phyloP scores from a whole-genome alignment of 257 asterid genomes.

The Solanum arcanum region DNA sequence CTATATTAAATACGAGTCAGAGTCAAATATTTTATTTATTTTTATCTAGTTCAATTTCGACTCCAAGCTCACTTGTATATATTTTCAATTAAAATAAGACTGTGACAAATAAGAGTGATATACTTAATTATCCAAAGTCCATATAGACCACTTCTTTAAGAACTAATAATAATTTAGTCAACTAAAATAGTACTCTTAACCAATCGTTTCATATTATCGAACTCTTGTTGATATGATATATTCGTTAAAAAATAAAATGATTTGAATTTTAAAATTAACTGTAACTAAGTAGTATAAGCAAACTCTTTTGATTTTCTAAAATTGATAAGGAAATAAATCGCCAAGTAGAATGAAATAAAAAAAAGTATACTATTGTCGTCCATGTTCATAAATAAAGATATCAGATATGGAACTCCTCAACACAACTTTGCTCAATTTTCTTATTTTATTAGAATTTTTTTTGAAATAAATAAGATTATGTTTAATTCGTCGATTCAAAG shows the following conservation, averaged over 20 bases:
- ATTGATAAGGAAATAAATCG: no score
- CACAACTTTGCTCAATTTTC: neutral
- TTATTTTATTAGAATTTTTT: no score
- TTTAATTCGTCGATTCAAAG: no score
- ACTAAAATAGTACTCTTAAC: neutral
- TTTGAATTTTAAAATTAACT: neutral
- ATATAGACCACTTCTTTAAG: neutral
- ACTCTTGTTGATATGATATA: neutral
- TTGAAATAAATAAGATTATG: no score
- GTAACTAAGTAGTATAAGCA: neutral
- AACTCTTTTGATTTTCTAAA: no score
- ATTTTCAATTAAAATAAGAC: neutral
- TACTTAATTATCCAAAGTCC: neutral
- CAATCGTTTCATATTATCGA: neutral
- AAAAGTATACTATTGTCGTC: no score
- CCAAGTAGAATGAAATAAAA: no score
- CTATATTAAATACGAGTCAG: neutral
- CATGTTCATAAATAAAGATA: no score
- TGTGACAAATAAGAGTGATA: neutral
- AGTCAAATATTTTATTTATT: no score
- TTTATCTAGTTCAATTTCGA: no score
- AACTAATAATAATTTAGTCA: no score
- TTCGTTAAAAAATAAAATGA: no score
- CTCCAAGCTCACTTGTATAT: neutral
- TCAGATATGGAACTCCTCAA: neutral